These are phyloP conservation scores for Tulasnella sp. DNA, from an alignment of 768 basidiomycete genomes.

Conservation along the genomic window DNA sequence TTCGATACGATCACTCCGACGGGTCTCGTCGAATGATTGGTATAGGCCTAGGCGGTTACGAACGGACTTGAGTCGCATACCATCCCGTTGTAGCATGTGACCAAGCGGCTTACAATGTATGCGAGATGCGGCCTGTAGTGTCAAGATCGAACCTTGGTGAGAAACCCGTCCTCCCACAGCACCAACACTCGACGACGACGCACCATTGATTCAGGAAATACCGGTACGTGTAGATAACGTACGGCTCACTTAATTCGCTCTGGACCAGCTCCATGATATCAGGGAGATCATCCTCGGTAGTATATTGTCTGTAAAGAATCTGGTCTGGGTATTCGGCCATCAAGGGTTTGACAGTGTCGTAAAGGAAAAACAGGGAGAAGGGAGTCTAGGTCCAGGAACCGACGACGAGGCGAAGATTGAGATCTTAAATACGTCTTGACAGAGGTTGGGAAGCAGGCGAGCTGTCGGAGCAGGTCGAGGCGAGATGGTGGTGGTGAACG, in stretches of 20 bases:
- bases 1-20: constrained; percentile 96
- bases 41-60: constrained; percentile 50
- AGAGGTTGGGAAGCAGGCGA: background rate
- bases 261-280: constrained; percentile 83
- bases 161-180: constrained; percentile 30
- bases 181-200: constrained; percentile 30
- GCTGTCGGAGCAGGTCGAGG: background rate
- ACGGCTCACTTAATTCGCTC: constrained; percentile 90
- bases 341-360: background rate
- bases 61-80: background rate
- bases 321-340: background rate
- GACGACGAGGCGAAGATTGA: background rate
- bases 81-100: background rate
- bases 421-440: background rate
- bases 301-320: constrained; percentile 64
- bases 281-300: constrained; percentile 68
- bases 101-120: constrained; percentile 49
- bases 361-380: background rate
- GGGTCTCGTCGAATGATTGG: constrained; percentile 46
- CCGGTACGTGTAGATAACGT: constrained; percentile 91
- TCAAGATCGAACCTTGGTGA: background rate
- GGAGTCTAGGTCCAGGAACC: background rate
- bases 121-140: constrained; percentile 74
- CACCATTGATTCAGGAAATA: constrained; percentile 97
- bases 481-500: background rate